Evolutionary conservation across 2,329 filamentous ascomycete species (phyloP).

Genomic region (Fusarium marasasianum): DNA sequence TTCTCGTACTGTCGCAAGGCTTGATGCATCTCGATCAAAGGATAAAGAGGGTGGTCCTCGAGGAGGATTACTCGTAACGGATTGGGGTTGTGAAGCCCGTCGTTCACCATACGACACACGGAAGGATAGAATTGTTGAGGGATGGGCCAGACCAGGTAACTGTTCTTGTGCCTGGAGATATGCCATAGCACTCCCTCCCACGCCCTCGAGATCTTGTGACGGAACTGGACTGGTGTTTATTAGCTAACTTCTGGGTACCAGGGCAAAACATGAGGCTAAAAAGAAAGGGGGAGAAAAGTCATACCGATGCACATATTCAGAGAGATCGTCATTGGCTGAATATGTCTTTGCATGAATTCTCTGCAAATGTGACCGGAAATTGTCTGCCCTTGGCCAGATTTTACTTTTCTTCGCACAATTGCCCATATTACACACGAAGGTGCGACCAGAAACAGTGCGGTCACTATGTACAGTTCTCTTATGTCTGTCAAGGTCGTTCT

Average conservation of each 20-base stretch:
- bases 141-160: constrained; percentile 21
- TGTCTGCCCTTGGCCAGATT: constrained; percentile 83
- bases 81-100: constrained; percentile 10
- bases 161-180: constrained; percentile 31
- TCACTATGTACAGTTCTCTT: constrained; percentile 75
- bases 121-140: constrained; percentile 12
- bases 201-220: constrained; percentile 38
- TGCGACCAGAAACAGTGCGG: constrained; percentile 42
- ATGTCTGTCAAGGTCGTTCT: constrained; percentile 85
- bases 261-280: not conserved
- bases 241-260: not conserved
- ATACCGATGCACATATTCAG: constrained; percentile 45
- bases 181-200: constrained; percentile 42
- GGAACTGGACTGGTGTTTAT: constrained; percentile 15
- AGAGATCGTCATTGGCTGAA: constrained; percentile 51
- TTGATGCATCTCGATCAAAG: constrained; percentile 23
- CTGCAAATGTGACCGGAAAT: constrained; percentile 82
- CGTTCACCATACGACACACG: constrained; percentile 7
- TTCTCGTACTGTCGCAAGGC: constrained; percentile 30
- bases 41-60: constrained; percentile 9
- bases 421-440: constrained; percentile 41
- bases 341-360: constrained; percentile 67
- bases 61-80: constrained; percentile 5
- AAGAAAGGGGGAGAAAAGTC: not conserved
- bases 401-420: constrained; percentile 57